Conservation (phyloP, 2,329 filamentous ascomycete species). For the Aspergillus sp. region DNA sequence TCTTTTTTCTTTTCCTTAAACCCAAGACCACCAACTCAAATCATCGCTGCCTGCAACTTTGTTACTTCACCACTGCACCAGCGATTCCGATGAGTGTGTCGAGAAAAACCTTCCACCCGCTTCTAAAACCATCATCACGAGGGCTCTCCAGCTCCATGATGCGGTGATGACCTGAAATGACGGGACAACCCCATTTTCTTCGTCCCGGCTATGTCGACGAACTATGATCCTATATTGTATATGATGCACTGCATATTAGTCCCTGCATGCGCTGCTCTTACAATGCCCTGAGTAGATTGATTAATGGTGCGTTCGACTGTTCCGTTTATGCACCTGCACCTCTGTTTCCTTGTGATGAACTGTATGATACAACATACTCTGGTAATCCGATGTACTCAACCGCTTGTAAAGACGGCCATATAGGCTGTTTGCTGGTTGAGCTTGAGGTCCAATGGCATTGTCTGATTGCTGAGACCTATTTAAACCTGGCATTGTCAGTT, state of each 20-base stretch:
- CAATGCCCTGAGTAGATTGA: neutral
- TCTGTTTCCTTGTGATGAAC: slow-evolving; percentile 35
- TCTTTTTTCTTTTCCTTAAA: slow-evolving; percentile 39
- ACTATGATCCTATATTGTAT: slow-evolving; percentile 4
- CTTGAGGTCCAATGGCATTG: slow-evolving; percentile 46
- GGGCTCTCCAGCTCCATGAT: slow-evolving; percentile 45
- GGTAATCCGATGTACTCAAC: slow-evolving; percentile 48
- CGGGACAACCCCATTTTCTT: slow-evolving; percentile 34
- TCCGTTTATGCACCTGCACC: neutral
- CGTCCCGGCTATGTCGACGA: neutral
- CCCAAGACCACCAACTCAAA: slow-evolving; percentile 73
- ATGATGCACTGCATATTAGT: neutral
- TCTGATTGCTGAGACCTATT: slow-evolving; percentile 32
- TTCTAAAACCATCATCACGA: slow-evolving; percentile 84
- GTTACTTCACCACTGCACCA: slow-evolving; percentile 57
- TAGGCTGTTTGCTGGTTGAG: slow-evolving; percentile 40
- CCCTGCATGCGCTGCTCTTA: neutral
- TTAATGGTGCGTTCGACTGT: slow-evolving; percentile 9
- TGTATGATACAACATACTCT: slow-evolving; percentile 36
- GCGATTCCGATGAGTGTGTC: slow-evolving; percentile 71
- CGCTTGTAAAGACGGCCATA: slow-evolving; percentile 24
- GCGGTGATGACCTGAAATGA: slow-evolving; percentile 49
- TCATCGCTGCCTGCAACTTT: slow-evolving; percentile 61
- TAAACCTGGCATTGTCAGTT: neutral
- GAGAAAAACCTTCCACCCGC: slow-evolving; percentile 63